Evolutionary conservation across 75 land plant genomes (phyloP), one percentile per base, ranked within the genome.

Genomic region (Selaginella moellendorffii): DNA sequence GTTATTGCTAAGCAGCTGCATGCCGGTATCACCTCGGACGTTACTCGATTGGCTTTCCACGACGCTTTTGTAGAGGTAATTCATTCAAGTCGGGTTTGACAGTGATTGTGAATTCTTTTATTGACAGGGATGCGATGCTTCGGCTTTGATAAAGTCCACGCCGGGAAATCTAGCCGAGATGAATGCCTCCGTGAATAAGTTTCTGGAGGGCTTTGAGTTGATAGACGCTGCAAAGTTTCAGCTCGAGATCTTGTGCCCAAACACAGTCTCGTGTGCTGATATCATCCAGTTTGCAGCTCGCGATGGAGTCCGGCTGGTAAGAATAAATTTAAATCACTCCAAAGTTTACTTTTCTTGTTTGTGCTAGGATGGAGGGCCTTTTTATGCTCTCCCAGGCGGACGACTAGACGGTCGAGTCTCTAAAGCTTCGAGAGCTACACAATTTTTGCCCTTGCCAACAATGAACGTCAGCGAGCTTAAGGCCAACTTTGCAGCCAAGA

Each of bases 121-220:
- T n/a, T n/a, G n/a, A n/a, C 58, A 85, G 88, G 88, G 88, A 0
- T 85, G 85, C 63, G 88, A 85, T 69, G 88, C 81, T 5, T 85
- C 88, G 26, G 71, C 78, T 0, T 68, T 85, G 0, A 71, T 85
- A 0, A 67, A 65, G 26, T 85, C 88, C 0, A 72, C 72, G 8
- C 61, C 30, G 24, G 30, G 24, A 51, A 85, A 85, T 70, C 64
- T 17, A 62, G 88, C 88, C 8, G 88, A 85, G 76, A 85, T 77
- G 68, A 85, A 85, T 60, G 53, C 73, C 63, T 68, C 74, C 53
- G 18, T 18, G 19, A 20, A 20, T 18, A 0, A 0, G 42, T 51
- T 31, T 69, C 68, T 85, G 19, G 79, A 75, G 46, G 82, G 82
- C 1, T 79, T 82, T 30, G 19, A 27, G 53, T 74, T 82, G 0